Evolutionary conservation across 257 asterid genomes (phyloP).

Genomic region (Forsythia suspensa): DNA sequence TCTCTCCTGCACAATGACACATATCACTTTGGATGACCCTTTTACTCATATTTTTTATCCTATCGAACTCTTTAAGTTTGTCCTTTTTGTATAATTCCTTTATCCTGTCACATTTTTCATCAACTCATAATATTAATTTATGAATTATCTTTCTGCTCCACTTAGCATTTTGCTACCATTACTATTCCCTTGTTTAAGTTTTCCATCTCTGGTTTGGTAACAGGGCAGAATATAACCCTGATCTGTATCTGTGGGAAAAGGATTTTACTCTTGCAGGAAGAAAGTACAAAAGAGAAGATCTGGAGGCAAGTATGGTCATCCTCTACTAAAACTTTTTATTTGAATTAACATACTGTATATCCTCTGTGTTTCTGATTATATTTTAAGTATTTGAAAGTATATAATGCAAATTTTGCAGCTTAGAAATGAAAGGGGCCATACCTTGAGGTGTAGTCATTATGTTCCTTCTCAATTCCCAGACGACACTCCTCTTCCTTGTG

Average conservation of each 20-base stretch:
- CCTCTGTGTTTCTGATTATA: conserved; percentile 12
- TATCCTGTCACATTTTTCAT: background rate
- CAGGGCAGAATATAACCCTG: conserved; percentile 98
- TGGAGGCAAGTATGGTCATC: conserved; percentile 99
- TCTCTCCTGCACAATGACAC: background rate
- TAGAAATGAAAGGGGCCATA: conserved; percentile 82
- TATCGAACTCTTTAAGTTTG: background rate
- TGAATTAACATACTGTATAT: conserved; percentile 11
- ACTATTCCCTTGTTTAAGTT: background rate
- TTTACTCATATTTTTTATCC: background rate
- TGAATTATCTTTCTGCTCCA: background rate
- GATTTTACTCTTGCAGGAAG: conserved; percentile 82
- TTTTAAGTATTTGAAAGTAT: conserved; percentile 20
- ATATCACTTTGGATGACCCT: background rate
- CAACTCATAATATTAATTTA: conserved; percentile 12
- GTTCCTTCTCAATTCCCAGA: conserved; percentile 72
- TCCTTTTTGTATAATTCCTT: background rate
- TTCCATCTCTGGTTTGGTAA: conserved; percentile 24
- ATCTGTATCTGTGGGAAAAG: conserved; percentile 85
- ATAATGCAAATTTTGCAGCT: conserved; percentile 61
- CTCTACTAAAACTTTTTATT: conserved; percentile 31
- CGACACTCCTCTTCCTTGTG: conserved; percentile 89
- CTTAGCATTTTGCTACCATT: conserved; percentile 14
- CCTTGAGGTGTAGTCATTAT: conserved; percentile 91
- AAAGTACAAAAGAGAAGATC: conserved; percentile 79